Conservation (phyloP, 2,329 filamentous ascomycete genomes). For the Elsinoe necatrix region DNA sequence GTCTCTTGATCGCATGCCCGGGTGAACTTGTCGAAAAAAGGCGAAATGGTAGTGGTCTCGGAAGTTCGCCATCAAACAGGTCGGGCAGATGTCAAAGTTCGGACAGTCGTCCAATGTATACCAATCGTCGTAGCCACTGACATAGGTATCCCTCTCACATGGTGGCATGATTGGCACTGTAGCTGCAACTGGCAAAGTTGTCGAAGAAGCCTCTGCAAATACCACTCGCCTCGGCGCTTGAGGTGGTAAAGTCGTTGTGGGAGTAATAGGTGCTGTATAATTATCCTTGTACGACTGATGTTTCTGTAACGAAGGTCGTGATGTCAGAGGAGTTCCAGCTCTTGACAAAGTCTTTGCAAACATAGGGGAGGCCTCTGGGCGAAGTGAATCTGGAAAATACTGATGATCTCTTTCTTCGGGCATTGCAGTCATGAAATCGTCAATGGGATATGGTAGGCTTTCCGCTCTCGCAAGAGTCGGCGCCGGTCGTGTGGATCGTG, state of each 20-base stretch:
- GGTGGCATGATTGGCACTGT: constrained; percentile 37
- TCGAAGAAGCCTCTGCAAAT: not conserved
- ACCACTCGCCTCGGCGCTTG: not conserved
- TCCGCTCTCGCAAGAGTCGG: constrained; percentile 22
- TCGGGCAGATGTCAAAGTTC: constrained; percentile 72
- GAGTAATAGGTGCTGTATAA: constrained; percentile 1
- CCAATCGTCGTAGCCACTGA: constrained; percentile 66
- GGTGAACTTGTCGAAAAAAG: constrained; percentile 54
- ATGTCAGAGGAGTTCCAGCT: not conserved
- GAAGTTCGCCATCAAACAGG: constrained; percentile 66
- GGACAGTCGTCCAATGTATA: constrained; percentile 63
- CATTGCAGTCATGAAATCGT: constrained; percentile 34
- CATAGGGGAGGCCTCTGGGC: constrained; percentile 18
- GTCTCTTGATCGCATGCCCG: constrained; percentile 28
- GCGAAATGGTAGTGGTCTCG: constrained; percentile 57
- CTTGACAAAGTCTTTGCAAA: constrained; percentile 15
- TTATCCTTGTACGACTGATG: constrained; percentile 7
- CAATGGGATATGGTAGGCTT: constrained; percentile 39
- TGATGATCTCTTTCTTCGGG: constrained; percentile 37
- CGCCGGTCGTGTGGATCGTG: constrained; percentile 14
- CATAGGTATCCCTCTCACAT: constrained; percentile 59
- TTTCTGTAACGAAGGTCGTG: constrained; percentile 1
- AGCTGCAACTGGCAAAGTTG: not conserved
- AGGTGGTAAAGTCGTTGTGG: not conserved
- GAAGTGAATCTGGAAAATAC: constrained; percentile 23